Percentiles rank a stretch among this genome's conserved stretches.
Evolutionary conservation across 192 early-diverging fungal species (phyloP).

Genomic region (Podila epigama): DNA sequence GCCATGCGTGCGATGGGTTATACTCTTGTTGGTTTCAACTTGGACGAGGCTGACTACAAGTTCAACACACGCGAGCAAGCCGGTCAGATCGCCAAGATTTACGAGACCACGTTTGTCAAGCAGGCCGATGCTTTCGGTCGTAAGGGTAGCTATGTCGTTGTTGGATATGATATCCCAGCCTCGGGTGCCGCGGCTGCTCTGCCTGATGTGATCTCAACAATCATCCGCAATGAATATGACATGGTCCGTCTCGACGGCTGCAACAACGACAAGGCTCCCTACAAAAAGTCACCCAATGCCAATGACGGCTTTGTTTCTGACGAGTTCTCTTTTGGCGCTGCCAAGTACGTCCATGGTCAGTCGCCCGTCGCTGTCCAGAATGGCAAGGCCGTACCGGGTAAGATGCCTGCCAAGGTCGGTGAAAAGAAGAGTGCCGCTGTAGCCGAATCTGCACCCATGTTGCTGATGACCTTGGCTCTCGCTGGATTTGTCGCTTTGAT

Average conservation of each 20-base stretch:
- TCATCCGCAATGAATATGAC: conserved; percentile 54
- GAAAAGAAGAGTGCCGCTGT: background rate
- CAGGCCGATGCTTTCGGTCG: conserved; percentile 57
- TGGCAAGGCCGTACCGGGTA: conserved; percentile 31
- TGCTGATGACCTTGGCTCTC: background rate
- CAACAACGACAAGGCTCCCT: conserved; percentile 55
- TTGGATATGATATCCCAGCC: conserved; percentile 61
- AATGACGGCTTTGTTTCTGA: conserved; percentile 51
- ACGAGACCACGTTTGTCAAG: conserved; percentile 49
- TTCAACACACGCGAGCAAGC: conserved; percentile 51
- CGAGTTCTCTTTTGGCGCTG: conserved; percentile 52
- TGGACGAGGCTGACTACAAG: conserved; percentile 59
- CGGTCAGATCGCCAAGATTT: conserved; percentile 50
- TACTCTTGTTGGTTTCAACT: conserved; percentile 55
- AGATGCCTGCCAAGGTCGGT: conserved; percentile 26
- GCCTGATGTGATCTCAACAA: conserved; percentile 48
- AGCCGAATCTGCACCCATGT: background rate
- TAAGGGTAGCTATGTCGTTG: conserved; percentile 52
- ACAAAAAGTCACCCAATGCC: conserved; percentile 47
- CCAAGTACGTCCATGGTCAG: conserved; percentile 56
- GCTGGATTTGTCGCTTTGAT: conserved; percentile 4
- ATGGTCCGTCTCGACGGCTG: conserved; percentile 63
- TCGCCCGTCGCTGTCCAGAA: conserved; percentile 42
- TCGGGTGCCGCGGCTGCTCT: conserved; percentile 55
- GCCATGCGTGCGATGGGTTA: conserved; percentile 53